Base-by-base conservation (phyloP, 2,329 filamentous ascomycete species). In the Coccinonectria pachysandricola region DNA sequence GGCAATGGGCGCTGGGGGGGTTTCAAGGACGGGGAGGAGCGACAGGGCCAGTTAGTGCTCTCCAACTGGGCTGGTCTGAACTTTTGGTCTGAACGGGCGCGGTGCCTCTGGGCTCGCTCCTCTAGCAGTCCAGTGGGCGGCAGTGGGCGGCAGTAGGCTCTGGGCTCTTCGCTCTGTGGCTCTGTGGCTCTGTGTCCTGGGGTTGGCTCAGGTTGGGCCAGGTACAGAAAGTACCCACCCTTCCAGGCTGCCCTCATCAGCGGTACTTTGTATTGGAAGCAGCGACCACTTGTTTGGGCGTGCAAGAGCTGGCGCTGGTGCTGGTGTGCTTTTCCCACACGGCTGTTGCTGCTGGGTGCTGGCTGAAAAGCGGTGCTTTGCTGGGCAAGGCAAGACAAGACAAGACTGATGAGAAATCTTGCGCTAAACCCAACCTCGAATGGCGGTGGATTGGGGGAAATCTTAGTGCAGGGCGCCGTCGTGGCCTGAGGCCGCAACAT, bases 11-110 rank as follows among this genome's bases (percentile, higher is more conserved):
- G 41, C 45, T 43, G 36, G 40, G 36, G 39, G 49, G 46, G 44
- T 45, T 19, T 19, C 17, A 48, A 52, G 41, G 45, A 52, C 43
- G 46, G 49, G 51, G 50, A 56, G 45, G 52, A 53, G 50, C 51
- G 50, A 54, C 49, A 46, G 48, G 44, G 37, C 39, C 36, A 45
- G 48, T n/a, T n/a, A n/a, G 44, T 43, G 46, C 41, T 43, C 41
- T 47, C 40, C 48, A 31, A 29, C 37, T 37, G 42, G 41, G n/a
- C n/a, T n/a, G n/a, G n/a, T n/a, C n/a, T n/a, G n/a, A n/a, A n/a
- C n/a, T n/a, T n/a, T n/a, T n/a, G n/a, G n/a, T n/a, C n/a, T n/a
- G n/a, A n/a, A 46, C 37, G 40, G 41, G 43, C 43, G 43, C 31
- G 45, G 45, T 45, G 42, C 45, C 32, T n/a, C n/a, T n/a, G n/a